A percentile compares a stretch with the other conserved stretches of the same genome.
phyloP scores from a whole-genome alignment of 1,284 basidiomycete genomes.

The Malassezia vespertilionis region DNA sequence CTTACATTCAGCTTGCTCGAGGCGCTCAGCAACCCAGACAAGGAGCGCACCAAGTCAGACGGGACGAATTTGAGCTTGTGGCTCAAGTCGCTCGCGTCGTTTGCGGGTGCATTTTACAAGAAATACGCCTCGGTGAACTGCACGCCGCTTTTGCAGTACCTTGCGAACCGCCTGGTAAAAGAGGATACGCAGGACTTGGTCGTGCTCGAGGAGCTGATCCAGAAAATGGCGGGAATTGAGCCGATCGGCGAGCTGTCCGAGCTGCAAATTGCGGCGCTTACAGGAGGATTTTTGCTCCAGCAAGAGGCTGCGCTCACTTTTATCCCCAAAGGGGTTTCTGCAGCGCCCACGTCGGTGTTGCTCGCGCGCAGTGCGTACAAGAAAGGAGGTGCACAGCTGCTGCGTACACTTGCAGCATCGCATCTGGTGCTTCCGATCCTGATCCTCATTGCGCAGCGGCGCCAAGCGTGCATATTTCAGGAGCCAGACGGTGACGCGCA shows the following conservation, averaged over 20 bases:
- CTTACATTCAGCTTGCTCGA: conserved; percentile 80
- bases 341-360: conserved; percentile 50
- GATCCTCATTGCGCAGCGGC: conserved; percentile 41
- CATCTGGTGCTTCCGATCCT: conserved; percentile 36
- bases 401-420: conserved; percentile 24
- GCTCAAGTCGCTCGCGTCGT: conserved; percentile 75
- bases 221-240: conserved; percentile 89
- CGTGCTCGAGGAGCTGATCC: conserved; percentile 79
- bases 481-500: conserved; percentile 36
- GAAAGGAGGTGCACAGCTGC: conserved; percentile 28
- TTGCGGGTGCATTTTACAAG: conserved; percentile 81
- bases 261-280: conserved; percentile 74
- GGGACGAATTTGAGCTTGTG: conserved; percentile 83
- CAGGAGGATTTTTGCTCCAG: conserved; percentile 73
- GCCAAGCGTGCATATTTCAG: conserved; percentile 39
- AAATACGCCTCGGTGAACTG: conserved; percentile 66
- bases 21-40: conserved; percentile 66
- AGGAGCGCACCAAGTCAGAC: conserved; percentile 76
- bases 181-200: conserved; percentile 73
- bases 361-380: conserved; percentile 38
- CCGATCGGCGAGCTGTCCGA: conserved; percentile 59
- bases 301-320: conserved; percentile 61
- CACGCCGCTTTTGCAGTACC: conserved; percentile 72
- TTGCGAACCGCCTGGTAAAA: conserved; percentile 67
- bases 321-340: neutral